Base-by-base conservation (phyloP, 1,139 yeast genomes). In the Citeromyces siamensis region DNA sequence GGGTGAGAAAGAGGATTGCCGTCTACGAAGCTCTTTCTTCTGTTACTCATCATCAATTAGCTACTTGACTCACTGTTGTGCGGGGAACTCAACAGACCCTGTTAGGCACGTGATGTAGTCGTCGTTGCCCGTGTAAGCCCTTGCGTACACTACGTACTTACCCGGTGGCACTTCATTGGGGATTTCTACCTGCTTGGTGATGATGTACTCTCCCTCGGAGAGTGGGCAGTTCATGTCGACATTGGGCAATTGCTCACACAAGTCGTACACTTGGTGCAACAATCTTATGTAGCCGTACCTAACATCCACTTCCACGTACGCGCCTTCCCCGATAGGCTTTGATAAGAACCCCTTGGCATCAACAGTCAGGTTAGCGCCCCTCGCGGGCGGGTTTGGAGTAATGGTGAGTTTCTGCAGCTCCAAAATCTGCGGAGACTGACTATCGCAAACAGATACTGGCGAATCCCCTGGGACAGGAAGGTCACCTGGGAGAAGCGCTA, bases 151-250 rank as follows among this genome's bases (percentile, higher is more conserved):
- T 33, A 71, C 61, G 61, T 90, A 90, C 55, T 72, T 80, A 33
- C 97, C 98, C 20, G 97, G 95, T 41, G 98, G 97, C 19, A 88
- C 94, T 57, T 85, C 93, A n/a, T 68, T 64, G 14, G 98, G 98
- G 43, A 90, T 73, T 48, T 77, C 88, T 23, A 90, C 93, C 34
- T 64, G 59, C 58, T 86, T 85, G 27, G 68, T 58, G 42, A 90
- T 61, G 37, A 64, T 60, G 48, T 84, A 78, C 38, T 61, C 56
- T 5, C 97, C 98, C 46, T 72, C 63, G 38, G 64, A 52, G 40
- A 90, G 59, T 2, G 98, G 98, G 55, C 98, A 90, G 38, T 65
- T 66, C 55, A 78, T 60, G 51, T 83, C 95, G 35, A 86, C 88
- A 50, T 85, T 82, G 40, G 74, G 72, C 42, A 85, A 66, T 53